phyloP scores from a whole-genome alignment of 140 eudicot species.

The Ambrosia hybrid region DNA sequence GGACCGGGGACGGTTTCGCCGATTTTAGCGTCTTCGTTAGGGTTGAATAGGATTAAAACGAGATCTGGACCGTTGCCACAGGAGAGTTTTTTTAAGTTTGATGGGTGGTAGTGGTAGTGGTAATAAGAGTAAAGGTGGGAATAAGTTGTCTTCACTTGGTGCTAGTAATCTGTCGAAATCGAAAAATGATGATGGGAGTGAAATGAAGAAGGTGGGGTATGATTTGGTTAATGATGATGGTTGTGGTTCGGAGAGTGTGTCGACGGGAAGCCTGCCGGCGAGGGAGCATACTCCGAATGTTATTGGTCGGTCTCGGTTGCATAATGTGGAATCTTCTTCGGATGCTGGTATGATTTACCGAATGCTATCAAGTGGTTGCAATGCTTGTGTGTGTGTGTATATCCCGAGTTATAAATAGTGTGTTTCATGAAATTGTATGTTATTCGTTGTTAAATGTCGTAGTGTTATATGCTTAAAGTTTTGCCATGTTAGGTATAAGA shows the following conservation, averaged over 20 bases:
- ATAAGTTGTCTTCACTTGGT: conserved; percentile 53
- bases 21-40: conserved; percentile 82
- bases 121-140: conserved; percentile 15
- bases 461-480: neutral
- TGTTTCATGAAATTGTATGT: conserved; percentile 10
- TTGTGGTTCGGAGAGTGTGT: conserved; percentile 49
- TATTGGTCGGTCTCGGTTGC: conserved; percentile 62
- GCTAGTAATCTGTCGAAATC: conserved; percentile 78
- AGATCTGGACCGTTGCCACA: conserved; percentile 98
- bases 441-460: neutral
- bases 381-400: too few relatives aligned
- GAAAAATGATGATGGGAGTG: conserved; percentile 22
- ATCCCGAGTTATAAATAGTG: neutral
- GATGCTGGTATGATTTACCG: conserved; percentile 48
- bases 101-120: conserved; percentile 5
- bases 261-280: conserved; percentile 43
- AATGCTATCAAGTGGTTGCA: neutral
- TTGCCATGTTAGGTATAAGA: conserved; percentile 21
- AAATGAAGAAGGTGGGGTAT: conserved; percentile 17
- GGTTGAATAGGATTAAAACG: conserved; percentile 91
- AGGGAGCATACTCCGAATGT: conserved; percentile 68
- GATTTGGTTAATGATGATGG: conserved; percentile 45
- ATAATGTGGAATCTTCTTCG: conserved; percentile 66
- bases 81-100: conserved; percentile 85
- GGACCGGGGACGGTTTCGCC: conserved; percentile 63